A percentile compares a stretch with the other conserved stretches of the same genome.
Evolutionary conservation across 1,139 yeast species (phyloP).

Genomic region (Candida pseudoviswanathii): DNA sequence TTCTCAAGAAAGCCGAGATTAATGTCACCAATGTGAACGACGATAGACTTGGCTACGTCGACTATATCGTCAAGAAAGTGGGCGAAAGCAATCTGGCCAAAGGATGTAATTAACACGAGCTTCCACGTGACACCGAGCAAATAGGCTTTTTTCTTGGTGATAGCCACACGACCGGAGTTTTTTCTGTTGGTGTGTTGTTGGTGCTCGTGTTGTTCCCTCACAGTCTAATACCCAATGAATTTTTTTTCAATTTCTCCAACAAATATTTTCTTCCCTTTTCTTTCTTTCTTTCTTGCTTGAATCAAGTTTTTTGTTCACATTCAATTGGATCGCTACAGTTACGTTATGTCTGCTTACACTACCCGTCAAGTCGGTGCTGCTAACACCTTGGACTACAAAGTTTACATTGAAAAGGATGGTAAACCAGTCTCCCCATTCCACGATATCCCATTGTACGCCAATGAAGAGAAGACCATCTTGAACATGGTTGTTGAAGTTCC

Average conservation of each 20-base stretch:
- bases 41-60: conserved; percentile 6
- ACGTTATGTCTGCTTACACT: conserved; percentile 57
- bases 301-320: conserved; percentile 4
- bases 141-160: background rate
- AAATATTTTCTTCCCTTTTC: background rate
- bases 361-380: conserved; percentile 91
- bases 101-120: background rate
- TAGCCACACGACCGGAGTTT: conserved; percentile 4
- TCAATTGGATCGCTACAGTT: conserved; percentile 6
- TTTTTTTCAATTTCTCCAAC: background rate
- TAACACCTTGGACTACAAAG: conserved; percentile 88
- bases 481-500: conserved; percentile 95
- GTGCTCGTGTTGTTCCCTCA: background rate
- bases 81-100: background rate
- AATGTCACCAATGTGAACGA: conserved; percentile 27
- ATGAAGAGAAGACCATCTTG: conserved; percentile 62
- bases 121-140: conserved; percentile 5
- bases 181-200: background rate
- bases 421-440: conserved; percentile 64
- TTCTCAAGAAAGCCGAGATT: conserved; percentile 63
- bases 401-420: conserved; percentile 55
- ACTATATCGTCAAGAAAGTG: conserved; percentile 1
- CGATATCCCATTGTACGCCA: conserved; percentile 80
- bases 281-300: conserved; percentile 10
- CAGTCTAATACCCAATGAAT: background rate